Percentiles rank a stretch among this genome's conserved stretches.
These are phyloP conservation scores for Stereum hirsutum DNA, from an alignment of 1,284 basidiomycete species.

Conservation along the genomic window DNA sequence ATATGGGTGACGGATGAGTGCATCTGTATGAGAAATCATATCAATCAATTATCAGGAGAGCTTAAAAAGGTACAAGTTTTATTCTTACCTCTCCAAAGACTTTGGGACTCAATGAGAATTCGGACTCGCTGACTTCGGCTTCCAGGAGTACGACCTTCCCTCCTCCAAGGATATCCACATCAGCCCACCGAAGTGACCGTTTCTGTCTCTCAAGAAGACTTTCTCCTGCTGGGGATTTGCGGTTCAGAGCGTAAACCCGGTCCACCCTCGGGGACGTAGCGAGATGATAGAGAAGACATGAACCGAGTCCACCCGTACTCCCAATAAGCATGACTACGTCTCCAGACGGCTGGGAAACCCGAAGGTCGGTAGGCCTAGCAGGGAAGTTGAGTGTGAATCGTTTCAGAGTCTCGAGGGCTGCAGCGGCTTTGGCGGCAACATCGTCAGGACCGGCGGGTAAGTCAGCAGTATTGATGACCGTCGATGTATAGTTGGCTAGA, in stretches of 20 bases:
- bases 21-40: neutral
- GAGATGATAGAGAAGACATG: neutral
- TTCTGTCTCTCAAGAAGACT: slow-evolving; percentile 19
- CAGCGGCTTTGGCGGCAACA: no score
- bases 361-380: neutral
- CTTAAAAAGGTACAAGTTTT: no score
- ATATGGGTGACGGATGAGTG: neutral
- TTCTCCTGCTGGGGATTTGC: neutral
- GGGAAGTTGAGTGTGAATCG: slow-evolving; percentile 12
- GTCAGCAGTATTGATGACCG: slow-evolving; percentile 14
- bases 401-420: slow-evolving; percentile 10
- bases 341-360: neutral
- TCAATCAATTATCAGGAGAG: no score
- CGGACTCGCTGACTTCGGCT: slow-evolving; percentile 18
- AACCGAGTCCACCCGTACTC: neutral
- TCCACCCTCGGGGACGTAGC: neutral
- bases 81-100: slow-evolving; percentile 20
- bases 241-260: no score
- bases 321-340: neutral
- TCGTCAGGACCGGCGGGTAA: slow-evolving; percentile 14
- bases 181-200: slow-evolving; percentile 20
- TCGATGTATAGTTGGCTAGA: slow-evolving; percentile 12
- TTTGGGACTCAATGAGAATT: slow-evolving; percentile 19
- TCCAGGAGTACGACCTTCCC: slow-evolving; percentile 25
- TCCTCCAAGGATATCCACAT: slow-evolving; percentile 18